Conservation (phyloP, 805 yeast species). For the Wickerhamiella occidentalis region DNA sequence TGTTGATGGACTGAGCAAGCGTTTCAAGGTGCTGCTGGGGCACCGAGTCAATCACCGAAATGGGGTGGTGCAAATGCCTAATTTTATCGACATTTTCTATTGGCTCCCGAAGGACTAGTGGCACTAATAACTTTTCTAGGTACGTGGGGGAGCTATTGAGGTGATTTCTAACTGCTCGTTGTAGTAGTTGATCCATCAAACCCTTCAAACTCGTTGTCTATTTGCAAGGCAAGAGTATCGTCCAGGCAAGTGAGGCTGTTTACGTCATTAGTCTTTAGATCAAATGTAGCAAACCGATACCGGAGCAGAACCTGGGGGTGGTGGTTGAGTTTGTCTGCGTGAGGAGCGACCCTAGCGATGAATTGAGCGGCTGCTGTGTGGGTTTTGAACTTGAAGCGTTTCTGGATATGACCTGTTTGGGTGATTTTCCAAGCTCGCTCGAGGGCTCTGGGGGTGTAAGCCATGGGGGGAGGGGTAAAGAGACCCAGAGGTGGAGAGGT, state of each 20-base stretch:
- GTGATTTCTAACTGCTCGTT: constrained; percentile 3
- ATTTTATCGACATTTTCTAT: background rate
- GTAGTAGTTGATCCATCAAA: constrained; percentile 3
- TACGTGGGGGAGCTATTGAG: background rate
- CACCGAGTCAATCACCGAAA: constrained; percentile 8
- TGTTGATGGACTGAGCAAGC: background rate
- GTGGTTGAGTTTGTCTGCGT: constrained; percentile 19
- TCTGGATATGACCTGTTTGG: constrained; percentile 12
- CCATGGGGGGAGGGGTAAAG: too few species aligned
- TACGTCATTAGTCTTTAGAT: constrained; percentile 19
- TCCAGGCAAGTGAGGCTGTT: constrained; percentile 16
- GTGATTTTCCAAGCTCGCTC: constrained; percentile 14
- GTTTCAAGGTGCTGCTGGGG: constrained; percentile 2
- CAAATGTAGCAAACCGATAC: constrained; percentile 17
- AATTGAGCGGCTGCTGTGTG: constrained; percentile 21
- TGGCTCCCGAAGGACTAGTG: background rate
- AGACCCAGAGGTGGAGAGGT: too few species aligned
- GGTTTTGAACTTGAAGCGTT: constrained; percentile 15
- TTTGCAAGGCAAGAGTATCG: constrained; percentile 16
- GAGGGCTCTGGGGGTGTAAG: background rate
- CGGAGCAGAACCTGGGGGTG: constrained; percentile 20
- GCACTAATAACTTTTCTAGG: constrained; percentile 5
- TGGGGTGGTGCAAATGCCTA: constrained; percentile 6
- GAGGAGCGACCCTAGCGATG: constrained; percentile 15
- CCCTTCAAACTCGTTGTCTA: background rate